Evolutionary conservation across 2,329 filamentous ascomycete genomes (phyloP), one percentile per base, ranked within the genome.

Genomic region (Diaporthe australafricana): DNA sequence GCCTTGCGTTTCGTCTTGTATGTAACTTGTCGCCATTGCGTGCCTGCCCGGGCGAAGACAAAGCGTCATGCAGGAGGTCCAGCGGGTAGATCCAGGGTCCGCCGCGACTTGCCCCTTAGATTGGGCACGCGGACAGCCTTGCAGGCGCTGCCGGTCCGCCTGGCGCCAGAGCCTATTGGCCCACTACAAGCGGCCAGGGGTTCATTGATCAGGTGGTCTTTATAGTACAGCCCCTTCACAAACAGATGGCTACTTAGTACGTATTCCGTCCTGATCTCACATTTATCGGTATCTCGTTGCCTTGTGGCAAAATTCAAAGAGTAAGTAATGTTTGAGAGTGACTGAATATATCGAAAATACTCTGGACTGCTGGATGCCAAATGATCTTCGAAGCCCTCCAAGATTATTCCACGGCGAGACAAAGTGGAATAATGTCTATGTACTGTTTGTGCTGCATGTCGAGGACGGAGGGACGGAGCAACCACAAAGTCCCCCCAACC

Each of bases 1-100:
- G 66, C 66, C 66, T 69, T 69, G 67, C 53, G 53, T 69, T 69
- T 69, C 67, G 67, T 48, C 53, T 55, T 30, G 40, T 56, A 50
- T 40, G 45, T 52, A 35, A 50, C 45, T 38, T 48, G 56, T 69
- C 42, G 53, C 67, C 42, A 16, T 25, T 14, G 32, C 30, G 53
- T 60, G 53, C 42, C 66, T 69, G 30, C 53, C 66, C 30, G 27
- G 27, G 42, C 53, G 40, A n/a, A 35, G 11, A 38, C 27, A n/a
- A 45, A 60, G 48, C 53, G 48, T 68, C 48, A 55, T 32, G 48
- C 47, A 32, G 35, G 8, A 32, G 38, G 50, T 48, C 57, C 57
- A 38, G 17, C 9, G 40, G 38, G 20, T 17, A 25, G 11, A 65
- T 50, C 45, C 45, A 50, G 60, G 60, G 60, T 65, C 60, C 60